Evolutionary conservation across 148 eudicot genomes (phyloP).

Genomic region (Amaranthus palmeri): DNA sequence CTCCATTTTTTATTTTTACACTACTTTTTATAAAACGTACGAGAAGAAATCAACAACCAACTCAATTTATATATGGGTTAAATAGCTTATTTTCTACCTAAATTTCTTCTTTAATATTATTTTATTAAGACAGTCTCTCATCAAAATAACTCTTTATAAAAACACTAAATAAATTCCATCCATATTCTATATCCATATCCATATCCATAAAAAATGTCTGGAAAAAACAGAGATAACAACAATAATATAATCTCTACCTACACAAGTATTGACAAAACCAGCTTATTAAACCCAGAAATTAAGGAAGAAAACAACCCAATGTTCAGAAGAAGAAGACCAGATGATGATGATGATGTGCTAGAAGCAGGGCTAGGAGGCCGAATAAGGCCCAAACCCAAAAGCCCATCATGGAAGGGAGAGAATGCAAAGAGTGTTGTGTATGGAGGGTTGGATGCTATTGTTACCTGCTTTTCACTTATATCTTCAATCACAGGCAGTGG

Average conservation of each 20-base stretch:
- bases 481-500: slow-evolving; percentile 55
- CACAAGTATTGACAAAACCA: slow-evolving; percentile 17
- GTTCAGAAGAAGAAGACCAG: slow-evolving; percentile 20
- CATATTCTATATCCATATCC: no score
- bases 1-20: neutral
- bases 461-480: slow-evolving; percentile 56
- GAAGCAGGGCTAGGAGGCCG: neutral
- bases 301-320: slow-evolving; percentile 24
- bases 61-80: no score
- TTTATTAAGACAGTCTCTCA: no score
- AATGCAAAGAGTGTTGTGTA: slow-evolving; percentile 63
- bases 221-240: slow-evolving; percentile 12
- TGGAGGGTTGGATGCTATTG: slow-evolving; percentile 61
- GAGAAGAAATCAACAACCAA: no score
- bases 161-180: neutral
- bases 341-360: slow-evolving; percentile 2
- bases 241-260: neutral
- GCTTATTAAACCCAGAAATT: slow-evolving; percentile 23
- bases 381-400: slow-evolving; percentile 34
- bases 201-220: slow-evolving; percentile 11
- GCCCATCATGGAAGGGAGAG: slow-evolving; percentile 56
- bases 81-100: no score
- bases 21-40: no score
- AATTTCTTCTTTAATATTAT: no score
- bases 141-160: neutral